Base-by-base conservation (phyloP, 306 rosid species). In the Prunus kanzakura region DNA sequence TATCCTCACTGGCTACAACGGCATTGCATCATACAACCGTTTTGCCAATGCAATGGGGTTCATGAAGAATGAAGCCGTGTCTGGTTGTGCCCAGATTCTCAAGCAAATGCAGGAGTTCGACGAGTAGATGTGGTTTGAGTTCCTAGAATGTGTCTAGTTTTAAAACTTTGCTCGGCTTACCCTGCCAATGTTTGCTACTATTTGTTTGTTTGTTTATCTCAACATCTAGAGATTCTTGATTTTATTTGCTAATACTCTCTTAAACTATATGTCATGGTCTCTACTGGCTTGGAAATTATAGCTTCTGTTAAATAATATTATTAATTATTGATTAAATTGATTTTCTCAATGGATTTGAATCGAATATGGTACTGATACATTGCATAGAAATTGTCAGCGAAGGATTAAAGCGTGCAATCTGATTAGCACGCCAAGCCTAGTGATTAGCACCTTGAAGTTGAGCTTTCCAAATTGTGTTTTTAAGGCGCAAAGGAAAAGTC, bases 21-120 rank as follows among this genome's bases (percentile, higher is more conserved):
- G 99, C 73, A 89, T 96, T 20, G 84, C 88, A 51, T 82, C 97
- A 0, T n/a, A 82, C 8, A 46, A 76, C 0, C 91, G 99, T 25
- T 83, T 43, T 38, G 93, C 86, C 83, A 96, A 96, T 77, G 76
- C 93, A 19, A 85, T 96, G 90, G 91, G 90, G 5, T 96, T 83
- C 85, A 76, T 65, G 77, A 81, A 64, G 67, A 45, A 82, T 3
- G 73, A 84, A n/a, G 83, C 88, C 32, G 30, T 84, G 56, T n/a
- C 86, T 69, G 88, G 88, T 16, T 96, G 99, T 76, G 74, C 84
- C 52, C 49, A 89, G 77, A 74, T 96, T 61, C 89, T 96, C 84
- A 80, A 14, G 85, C 88, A 89, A 77, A 83, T 89, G 86, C 86
- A 88, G 84, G 90, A 83, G 85, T 78, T 74, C 8, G 97, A 91